Base-by-base conservation (phyloP, 1,284 basidiomycete genomes). In the Phellinidium pouzarii region DNA sequence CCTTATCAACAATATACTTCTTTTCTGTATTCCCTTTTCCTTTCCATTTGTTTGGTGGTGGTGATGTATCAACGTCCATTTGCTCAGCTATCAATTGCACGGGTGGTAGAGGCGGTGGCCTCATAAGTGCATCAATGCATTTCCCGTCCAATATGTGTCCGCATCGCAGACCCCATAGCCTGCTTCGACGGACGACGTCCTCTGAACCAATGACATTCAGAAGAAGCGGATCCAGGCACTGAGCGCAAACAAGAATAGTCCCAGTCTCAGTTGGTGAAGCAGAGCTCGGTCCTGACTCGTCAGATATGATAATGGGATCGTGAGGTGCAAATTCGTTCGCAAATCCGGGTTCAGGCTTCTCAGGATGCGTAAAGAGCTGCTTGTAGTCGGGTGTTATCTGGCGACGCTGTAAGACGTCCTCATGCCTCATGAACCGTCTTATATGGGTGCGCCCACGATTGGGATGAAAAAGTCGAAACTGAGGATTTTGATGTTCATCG, bases 141-240 rank as follows among this genome's bases (percentile, higher is more conserved):
- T 82, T 84, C 42, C 84, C 87, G 59, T 89, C 87, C 2, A 89
- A 72, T 60, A 89, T 66, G 61, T 89, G 86, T 0, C 86, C 86
- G 53, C 86, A 89, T 36, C 83, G 71, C 51, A 89, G 65, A 1
- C 75, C 79, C 84, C 57, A 56, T 51, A 56, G 43, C 40, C 44
- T 47, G 19, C 53, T 52, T 52, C 47, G 57, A 9, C 43, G 34
- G 36, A 57, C 50, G 7, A 38, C 55, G 8, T 54, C 57, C 17
- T 45, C 53, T 20, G 50, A 49, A 4, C 47, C 60, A 20, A 56
- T 53, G 19, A 54, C 52, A 29, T 53, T 52, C 40, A 48, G 44
- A 7, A 53, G 40, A 11, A 49, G 48, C 19, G 50, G 52, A 17
- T 57, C 54, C 3, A 53, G 47, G 41, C 55, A 57, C 12, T 38